phyloP scores from a whole-genome alignment of 169 alveolate species.

The Plasmodium billcollinsi region DNA sequence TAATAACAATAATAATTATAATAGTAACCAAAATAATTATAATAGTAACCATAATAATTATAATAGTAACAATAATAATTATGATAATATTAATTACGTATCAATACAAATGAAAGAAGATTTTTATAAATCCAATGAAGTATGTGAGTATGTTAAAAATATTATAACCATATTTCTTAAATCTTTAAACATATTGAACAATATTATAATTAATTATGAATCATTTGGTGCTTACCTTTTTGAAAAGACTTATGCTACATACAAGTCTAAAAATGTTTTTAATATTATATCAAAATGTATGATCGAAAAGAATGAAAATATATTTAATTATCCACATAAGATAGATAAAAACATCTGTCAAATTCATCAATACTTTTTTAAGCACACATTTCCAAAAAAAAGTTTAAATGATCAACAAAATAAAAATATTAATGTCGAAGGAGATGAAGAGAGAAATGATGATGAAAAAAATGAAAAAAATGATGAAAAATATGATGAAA shows the following conservation, averaged over 20 bases:
- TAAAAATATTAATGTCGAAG: neutral
- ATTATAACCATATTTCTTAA: conserved; percentile 16
- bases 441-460: too few species aligned
- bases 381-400: conserved; percentile 2
- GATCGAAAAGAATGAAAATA: neutral
- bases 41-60: neutral
- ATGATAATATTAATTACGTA: neutral
- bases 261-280: conserved; percentile 1
- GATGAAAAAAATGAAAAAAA: too few species aligned
- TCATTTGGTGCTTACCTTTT: conserved; percentile 25
- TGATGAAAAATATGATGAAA: too few species aligned
- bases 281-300: conserved; percentile 17
- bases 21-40: neutral
- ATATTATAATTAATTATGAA: conserved; percentile 15
- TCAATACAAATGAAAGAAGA: conserved; percentile 41
- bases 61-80: neutral
- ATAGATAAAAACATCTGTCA: conserved; percentile 22
- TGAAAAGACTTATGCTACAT: conserved; percentile 32
- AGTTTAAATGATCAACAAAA: too few species aligned
- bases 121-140: conserved; percentile 12
- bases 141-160: conserved; percentile 27
- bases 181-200: conserved; percentile 20
- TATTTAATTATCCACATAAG: conserved; percentile 4
- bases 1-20: neutral
- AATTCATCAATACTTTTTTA: conserved; percentile 30